Evolutionary conservation across 495 filamentous ascomycete species (phyloP), one percentile per base, ranked within the genome.

Genomic region (Podospora pseudopauciseta): DNA sequence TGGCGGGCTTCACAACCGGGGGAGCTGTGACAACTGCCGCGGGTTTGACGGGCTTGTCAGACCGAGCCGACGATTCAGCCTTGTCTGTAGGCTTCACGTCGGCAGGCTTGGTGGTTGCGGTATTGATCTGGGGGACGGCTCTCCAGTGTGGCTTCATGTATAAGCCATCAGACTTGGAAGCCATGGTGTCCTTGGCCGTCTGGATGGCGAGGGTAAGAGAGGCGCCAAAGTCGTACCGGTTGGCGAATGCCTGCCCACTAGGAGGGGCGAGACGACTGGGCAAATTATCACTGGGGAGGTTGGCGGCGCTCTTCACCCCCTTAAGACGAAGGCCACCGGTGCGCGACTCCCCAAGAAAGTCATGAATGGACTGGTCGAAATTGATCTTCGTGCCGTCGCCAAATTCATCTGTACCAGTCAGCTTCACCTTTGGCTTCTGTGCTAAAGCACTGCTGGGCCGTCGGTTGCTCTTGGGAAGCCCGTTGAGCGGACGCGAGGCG

Each of bases 181-280:
- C 81, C 49, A 84, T 70, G 18, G 80, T 76, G 20, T 80, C 79
- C 74, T 89, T 90, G 69, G 80, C 88, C 70, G 78, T 88, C 68
- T 88, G 87, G 71, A 96, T 91, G n/a, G 93, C 93, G 11, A 92
- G 91, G 62, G 83, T 89, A 44, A 98, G 84, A 1, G 96, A 97
- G 44, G 91, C 91, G 59, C 90, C 87, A 74, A 99, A 97, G 78
- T 97, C 94, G 77, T 99, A 99, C 55, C 95, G 89, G 74, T 91
- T 92, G 55, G 92, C 89, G 72, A 97, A 97, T 49, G 89, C 91
- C 74, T 94, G 92, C 34, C 86, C 89, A 65, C 83, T 83, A 18
- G 86, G 85, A 64, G 86, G 85, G 49, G 88, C 75, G n/a, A 82
- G 65, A 28, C 82, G 78, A 55, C 77, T 75, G 13, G 79, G 65